A percentile compares a stretch with the other conserved stretches of the same genome.
Conservation (phyloP, 805 yeast species). For the Cyberlindnera meyerae region DNA sequence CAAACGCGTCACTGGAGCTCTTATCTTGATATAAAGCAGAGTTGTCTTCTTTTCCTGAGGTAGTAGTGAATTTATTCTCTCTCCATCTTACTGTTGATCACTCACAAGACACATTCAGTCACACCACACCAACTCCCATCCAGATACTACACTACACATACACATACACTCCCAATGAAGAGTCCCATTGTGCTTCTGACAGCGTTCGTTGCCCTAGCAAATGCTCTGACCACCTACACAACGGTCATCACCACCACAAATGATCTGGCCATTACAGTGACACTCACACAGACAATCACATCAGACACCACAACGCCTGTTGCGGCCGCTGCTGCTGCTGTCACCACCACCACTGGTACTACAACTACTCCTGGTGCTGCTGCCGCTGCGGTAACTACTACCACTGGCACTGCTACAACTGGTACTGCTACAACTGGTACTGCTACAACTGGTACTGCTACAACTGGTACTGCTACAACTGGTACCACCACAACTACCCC, state of each 20-base stretch:
- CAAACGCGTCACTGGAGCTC: too few relatives aligned
- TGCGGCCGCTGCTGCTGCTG: conserved; percentile 1
- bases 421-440: conserved; percentile 1
- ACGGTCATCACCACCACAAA: conserved; percentile 24
- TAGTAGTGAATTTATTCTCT: too few relatives aligned
- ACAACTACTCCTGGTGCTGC: conserved; percentile 2
- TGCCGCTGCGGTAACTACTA: conserved; percentile 3
- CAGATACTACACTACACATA: not conserved
- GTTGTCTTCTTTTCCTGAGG: too few relatives aligned
- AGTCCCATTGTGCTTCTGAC: conserved; percentile 6
- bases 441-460: conserved; percentile 2
- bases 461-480: conserved; percentile 5
- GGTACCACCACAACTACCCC: conserved; percentile 9
- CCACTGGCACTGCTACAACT: conserved; percentile 3
- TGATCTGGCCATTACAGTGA: conserved; percentile 21
- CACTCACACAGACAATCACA: conserved; percentile 20
- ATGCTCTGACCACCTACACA: conserved; percentile 11
- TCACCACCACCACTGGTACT: conserved; percentile 5
- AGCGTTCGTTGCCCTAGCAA: conserved; percentile 9
- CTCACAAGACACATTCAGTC: too few relatives aligned
- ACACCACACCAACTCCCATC: not conserved
- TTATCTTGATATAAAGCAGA: too few relatives aligned
- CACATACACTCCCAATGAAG: conserved; percentile 8
- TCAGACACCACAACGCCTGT: conserved; percentile 6
- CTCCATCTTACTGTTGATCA: too few relatives aligned